Conservation (phyloP, 805 yeast species). For the Yarrowia keelungensis region DNA sequence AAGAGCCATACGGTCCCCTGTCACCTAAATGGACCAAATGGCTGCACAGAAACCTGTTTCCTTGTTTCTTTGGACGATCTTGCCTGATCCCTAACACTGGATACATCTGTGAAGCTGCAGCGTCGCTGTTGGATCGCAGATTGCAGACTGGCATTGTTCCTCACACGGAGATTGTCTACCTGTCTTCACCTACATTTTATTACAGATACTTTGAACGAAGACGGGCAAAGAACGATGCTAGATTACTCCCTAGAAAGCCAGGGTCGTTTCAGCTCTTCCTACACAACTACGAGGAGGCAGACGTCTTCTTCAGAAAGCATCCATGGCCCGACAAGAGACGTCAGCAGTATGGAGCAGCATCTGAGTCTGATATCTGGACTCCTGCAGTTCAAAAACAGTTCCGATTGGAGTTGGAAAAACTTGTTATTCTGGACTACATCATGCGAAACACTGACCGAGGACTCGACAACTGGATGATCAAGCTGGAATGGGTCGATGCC, state of each 20-base stretch:
- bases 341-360: slow-evolving; percentile 11
- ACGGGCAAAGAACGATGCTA: slow-evolving; percentile 44
- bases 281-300: slow-evolving; percentile 65
- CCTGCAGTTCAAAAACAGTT: slow-evolving; percentile 58
- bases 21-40: slow-evolving; percentile 84
- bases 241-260: slow-evolving; percentile 55
- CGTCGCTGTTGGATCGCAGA: slow-evolving; percentile 68
- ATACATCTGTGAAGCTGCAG: slow-evolving; percentile 74
- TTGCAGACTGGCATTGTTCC: slow-evolving; percentile 69
- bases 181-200: slow-evolving; percentile 60
- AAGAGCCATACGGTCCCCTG: slow-evolving; percentile 79
- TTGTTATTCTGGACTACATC: slow-evolving; percentile 73
- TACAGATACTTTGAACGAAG: slow-evolving; percentile 59
- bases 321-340: slow-evolving; percentile 58
- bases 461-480: slow-evolving; percentile 79
- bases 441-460: slow-evolving; percentile 80
- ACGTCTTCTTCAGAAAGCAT: slow-evolving; percentile 59
- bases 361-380: slow-evolving; percentile 57
- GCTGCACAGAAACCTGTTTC: slow-evolving; percentile 75
- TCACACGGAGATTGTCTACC: slow-evolving; percentile 62
- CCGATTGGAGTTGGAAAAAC: slow-evolving; percentile 67
- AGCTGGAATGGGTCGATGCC: slow-evolving; percentile 54
- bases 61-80: slow-evolving; percentile 77
- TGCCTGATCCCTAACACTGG: slow-evolving; percentile 77
- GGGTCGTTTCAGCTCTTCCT: slow-evolving; percentile 75